Percentiles rank a stretch among this genome's conserved stretches.
Evolutionary conservation across 2,329 filamentous ascomycete genomes (phyloP).

Genomic region (Pseudovirgaria hyperparasitica): DNA sequence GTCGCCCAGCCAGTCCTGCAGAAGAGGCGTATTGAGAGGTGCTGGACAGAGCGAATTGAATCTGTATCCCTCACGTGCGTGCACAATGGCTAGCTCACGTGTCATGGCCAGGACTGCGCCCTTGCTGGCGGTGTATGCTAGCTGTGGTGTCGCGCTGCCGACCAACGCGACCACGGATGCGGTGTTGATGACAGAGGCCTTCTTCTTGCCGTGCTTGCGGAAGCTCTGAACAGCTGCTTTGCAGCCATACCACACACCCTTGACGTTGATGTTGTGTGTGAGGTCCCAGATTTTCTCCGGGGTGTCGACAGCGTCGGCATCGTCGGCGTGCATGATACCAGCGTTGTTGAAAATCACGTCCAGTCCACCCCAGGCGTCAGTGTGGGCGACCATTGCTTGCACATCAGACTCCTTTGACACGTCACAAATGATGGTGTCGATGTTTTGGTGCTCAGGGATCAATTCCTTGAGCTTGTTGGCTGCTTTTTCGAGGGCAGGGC

Average conservation of each 20-base stretch:
- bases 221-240: conserved; percentile 82
- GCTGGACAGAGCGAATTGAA: conserved; percentile 89
- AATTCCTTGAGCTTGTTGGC: conserved; percentile 62
- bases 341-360: conserved; percentile 97
- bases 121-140: conserved; percentile 90
- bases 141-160: conserved; percentile 74
- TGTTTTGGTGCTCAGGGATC: conserved; percentile 45
- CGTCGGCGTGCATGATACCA: conserved; percentile 82
- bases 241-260: conserved; percentile 93
- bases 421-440: conserved; percentile 58
- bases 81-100: conserved; percentile 80
- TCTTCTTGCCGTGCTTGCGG: conserved; percentile 65
- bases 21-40: conserved; percentile 70
- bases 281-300: conserved; percentile 88
- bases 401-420: conserved; percentile 79
- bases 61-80: conserved; percentile 76
- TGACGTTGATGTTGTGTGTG: conserved; percentile 90
- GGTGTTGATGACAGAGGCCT: conserved; percentile 81
- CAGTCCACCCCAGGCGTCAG: conserved; percentile 76
- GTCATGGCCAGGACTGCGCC: conserved; percentile 85
- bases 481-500: conserved; percentile 63
- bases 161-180: conserved; percentile 81
- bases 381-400: conserved; percentile 55
- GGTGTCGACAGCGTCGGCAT: conserved; percentile 57
- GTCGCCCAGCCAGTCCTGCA: conserved; percentile 89